Evolutionary conservation across 1,139 yeast species (phyloP).

Genomic region (Ogataea hybrid): DNA sequence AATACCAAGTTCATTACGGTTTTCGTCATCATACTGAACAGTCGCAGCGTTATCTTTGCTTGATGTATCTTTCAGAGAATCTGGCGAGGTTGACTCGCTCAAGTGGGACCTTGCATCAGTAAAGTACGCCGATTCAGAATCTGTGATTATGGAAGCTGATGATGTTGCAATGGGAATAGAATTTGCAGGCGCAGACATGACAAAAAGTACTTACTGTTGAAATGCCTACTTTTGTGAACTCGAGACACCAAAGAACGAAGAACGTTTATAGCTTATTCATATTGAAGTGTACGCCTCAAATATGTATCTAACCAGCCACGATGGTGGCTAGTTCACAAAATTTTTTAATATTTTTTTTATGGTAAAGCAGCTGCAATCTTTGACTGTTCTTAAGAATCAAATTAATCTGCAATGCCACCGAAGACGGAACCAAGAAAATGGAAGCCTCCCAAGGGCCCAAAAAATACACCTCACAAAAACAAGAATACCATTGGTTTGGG

Average conservation of each 20-base stretch:
- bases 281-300: conserved; percentile 5
- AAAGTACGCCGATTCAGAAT: conserved; percentile 24
- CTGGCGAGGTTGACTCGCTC: conserved; percentile 8
- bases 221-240: not conserved
- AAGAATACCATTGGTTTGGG: conserved; percentile 86
- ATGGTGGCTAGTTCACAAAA: conserved; percentile 4
- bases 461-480: conserved; percentile 80
- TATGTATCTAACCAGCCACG: not conserved
- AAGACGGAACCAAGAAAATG: conserved; percentile 47
- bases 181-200: conserved; percentile 2
- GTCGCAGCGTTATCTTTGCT: not conserved
- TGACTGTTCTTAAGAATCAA: not conserved
- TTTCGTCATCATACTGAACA: not conserved
- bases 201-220: not conserved
- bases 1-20: not conserved
- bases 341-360: conserved; percentile 3
- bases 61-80: not conserved
- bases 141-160: conserved; percentile 17
- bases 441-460: conserved; percentile 87
- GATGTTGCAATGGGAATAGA: conserved; percentile 6
- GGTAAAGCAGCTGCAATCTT: not conserved
- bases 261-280: not conserved
- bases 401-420: conserved; percentile 38
- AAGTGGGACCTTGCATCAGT: conserved; percentile 25
- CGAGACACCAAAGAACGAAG: not conserved